Percentiles rank a stretch among this genome's conserved stretches.
Evolutionary conservation across 2,329 filamentous ascomycete species (phyloP).

Genomic region (Neofusicoccum sp.): DNA sequence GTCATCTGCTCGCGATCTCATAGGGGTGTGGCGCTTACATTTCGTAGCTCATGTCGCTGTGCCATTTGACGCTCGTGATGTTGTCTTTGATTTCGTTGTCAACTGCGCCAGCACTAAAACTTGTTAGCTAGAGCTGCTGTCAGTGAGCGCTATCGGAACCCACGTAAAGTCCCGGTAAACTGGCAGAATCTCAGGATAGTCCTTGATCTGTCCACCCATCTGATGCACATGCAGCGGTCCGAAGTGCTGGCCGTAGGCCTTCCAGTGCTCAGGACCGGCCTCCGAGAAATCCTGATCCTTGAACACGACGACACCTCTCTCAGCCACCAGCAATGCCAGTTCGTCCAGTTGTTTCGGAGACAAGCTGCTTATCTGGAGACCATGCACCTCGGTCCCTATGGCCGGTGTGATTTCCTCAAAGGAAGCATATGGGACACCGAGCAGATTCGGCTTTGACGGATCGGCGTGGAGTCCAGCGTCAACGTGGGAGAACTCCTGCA

Average conservation of each 20-base stretch:
- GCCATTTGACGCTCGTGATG: constrained; percentile 11
- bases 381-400: constrained; percentile 36
- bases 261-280: constrained; percentile 42
- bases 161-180: constrained; percentile 10
- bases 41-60: constrained; percentile 15
- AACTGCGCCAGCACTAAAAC: not conserved
- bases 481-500: not conserved
- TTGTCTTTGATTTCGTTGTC: constrained; percentile 15
- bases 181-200: constrained; percentile 6
- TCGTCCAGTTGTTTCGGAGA: constrained; percentile 50
- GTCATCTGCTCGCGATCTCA: not conserved
- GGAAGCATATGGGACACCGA: constrained; percentile 31
- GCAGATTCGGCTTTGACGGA: constrained; percentile 43
- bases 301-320: constrained; percentile 50
- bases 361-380: constrained; percentile 49
- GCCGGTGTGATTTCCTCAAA: constrained; percentile 26
- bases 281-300: constrained; percentile 52
- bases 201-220: constrained; percentile 13
- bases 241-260: constrained; percentile 47
- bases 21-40: not conserved
- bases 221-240: constrained; percentile 25
- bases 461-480: constrained; percentile 45
- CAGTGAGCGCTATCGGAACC: not conserved
- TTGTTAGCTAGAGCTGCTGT: not conserved
- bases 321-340: constrained; percentile 43